Evolutionary conservation across 129 eudicot species (phyloP).

Genomic region (Lonicera japonica): DNA sequence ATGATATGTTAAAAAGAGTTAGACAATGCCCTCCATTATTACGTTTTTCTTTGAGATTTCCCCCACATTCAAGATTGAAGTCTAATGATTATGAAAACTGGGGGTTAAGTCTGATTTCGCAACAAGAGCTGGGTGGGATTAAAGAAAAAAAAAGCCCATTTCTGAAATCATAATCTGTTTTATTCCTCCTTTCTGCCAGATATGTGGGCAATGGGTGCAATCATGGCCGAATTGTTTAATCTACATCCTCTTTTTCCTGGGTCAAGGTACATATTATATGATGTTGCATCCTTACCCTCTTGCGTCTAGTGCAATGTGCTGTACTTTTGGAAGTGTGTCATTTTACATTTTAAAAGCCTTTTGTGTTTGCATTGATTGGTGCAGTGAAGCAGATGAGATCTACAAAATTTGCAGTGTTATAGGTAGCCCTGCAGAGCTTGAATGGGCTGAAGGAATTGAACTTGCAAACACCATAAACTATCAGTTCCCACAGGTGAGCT

Average conservation of each 20-base stretch:
- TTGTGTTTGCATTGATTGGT: neutral
- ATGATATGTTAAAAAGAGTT: no score
- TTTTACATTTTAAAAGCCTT: neutral
- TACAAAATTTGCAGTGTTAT: constrained; percentile 85
- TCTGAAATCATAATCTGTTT: neutral
- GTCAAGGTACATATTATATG: constrained; percentile 47
- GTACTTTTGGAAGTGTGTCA: neutral
- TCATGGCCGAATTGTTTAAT: constrained; percentile 82
- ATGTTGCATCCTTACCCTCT: neutral
- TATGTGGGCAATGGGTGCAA: constrained; percentile 99
- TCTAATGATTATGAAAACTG: no score
- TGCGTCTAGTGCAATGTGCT: neutral
- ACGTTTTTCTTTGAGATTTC: no score
- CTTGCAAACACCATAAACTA: constrained; percentile 69
- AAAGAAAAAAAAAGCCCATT: no score
- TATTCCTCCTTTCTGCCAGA: constrained; percentile 32
- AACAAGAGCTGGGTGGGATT: no score
- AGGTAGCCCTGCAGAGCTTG: constrained; percentile 64
- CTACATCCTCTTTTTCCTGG: constrained; percentile 97
- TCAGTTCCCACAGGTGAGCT: constrained; percentile 77
- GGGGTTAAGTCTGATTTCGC: no score
- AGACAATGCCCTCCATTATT: no score
- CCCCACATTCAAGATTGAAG: no score
- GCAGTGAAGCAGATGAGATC: constrained; percentile 97
- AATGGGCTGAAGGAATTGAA: constrained; percentile 73